These are phyloP conservation scores for Trichophaea hybrida DNA, from an alignment of 2,329 filamentous ascomycete species.

Conservation along the genomic window DNA sequence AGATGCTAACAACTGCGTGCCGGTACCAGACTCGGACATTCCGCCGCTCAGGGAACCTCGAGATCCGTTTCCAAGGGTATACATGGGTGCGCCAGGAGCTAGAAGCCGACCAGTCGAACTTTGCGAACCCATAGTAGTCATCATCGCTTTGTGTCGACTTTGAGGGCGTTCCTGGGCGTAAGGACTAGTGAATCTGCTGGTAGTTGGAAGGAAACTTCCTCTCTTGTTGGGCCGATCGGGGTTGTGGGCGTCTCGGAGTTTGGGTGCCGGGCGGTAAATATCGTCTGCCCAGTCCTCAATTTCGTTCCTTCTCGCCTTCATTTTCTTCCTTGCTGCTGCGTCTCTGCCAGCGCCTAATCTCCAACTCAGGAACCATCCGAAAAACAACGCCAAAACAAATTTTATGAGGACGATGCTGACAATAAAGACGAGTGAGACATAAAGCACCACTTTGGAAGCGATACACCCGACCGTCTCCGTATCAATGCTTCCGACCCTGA, in stretches of 20 bases:
- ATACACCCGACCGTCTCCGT: constrained; percentile 96
- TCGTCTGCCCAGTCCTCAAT: constrained; percentile 98
- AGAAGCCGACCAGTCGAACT: constrained; percentile 58
- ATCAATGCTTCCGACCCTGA: constrained; percentile 90
- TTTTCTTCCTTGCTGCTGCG: constrained; percentile 66
- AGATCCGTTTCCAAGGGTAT: constrained; percentile 45
- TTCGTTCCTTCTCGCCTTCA: constrained; percentile 73
- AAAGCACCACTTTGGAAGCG: constrained; percentile 90
- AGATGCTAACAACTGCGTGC: constrained; percentile 43
- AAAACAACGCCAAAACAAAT: constrained; percentile 75
- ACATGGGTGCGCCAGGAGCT: constrained; percentile 51
- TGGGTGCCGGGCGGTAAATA: constrained; percentile 81
- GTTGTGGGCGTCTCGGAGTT: constrained; percentile 57
- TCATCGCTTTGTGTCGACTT: constrained; percentile 41
- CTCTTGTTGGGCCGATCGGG: constrained; percentile 63
- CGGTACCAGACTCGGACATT: constrained; percentile 30
- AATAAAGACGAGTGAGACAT: constrained; percentile 84
- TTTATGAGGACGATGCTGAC: constrained; percentile 73
- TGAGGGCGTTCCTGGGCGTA: constrained; percentile 57
- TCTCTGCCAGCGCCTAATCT: constrained; percentile 61
- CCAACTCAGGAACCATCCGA: constrained; percentile 84
- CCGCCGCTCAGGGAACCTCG: constrained; percentile 24
- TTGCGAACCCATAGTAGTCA: constrained; percentile 93
- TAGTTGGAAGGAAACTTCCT: constrained; percentile 78
- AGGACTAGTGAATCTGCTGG: constrained; percentile 84